These are phyloP conservation scores for Psilocybe azurescens DNA, from an alignment of 768 basidiomycete genomes.

Conservation along the genomic window DNA sequence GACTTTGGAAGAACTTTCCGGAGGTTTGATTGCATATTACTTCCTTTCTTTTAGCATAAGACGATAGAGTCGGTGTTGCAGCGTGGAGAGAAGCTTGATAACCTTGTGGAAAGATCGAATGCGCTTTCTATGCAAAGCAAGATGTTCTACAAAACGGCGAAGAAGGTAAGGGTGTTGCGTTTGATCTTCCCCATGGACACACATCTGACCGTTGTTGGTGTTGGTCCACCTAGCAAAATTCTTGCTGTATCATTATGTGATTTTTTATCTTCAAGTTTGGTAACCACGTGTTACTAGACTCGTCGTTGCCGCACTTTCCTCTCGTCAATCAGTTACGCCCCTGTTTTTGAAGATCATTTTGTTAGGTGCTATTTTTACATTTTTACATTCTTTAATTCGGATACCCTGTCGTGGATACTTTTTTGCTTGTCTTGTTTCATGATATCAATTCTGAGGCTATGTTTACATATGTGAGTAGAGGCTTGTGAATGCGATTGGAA, in stretches of 20 bases:
- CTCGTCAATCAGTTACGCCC: background rate
- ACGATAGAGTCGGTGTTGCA: constrained; percentile 97
- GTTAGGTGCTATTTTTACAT: constrained; percentile 23
- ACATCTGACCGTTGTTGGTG: constrained; percentile 16
- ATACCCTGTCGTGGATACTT: constrained; percentile 21
- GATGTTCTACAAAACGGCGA: constrained; percentile 99
- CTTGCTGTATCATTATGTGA: constrained; percentile 89
- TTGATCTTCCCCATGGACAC: background rate
- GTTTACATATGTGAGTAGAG: background rate
- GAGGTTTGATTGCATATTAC: background rate
- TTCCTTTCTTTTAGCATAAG: constrained; percentile 74
- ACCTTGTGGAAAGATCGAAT: constrained; percentile 92
- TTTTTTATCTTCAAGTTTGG: background rate
- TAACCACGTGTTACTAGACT: background rate
- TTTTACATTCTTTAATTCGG: constrained; percentile 23
- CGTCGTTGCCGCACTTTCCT: background rate
- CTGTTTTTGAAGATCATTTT: background rate
- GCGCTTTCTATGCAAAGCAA: constrained; percentile 89
- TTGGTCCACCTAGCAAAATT: constrained; percentile 80
- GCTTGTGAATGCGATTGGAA: background rate
- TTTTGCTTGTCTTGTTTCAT: background rate
- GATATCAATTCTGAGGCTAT: background rate
- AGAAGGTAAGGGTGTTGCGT: constrained; percentile 73
- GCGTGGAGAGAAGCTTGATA: constrained; percentile 96
- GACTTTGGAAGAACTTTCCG: background rate